Conservation (phyloP, 1,284 basidiomycete species). For the Microbotryum violaceum region DNA sequence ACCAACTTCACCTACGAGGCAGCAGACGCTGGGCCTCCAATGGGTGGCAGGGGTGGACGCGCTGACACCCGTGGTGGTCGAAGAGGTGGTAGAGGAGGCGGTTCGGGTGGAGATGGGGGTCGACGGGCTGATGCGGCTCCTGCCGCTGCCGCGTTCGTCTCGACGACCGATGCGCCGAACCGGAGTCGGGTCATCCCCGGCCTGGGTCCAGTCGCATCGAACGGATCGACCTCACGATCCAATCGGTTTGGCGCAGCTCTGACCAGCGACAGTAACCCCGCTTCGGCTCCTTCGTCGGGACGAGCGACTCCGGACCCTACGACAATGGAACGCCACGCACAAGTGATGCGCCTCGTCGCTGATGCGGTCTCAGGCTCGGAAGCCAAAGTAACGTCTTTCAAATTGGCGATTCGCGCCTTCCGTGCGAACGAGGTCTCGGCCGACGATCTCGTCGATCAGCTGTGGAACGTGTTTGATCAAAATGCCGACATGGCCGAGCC, state of each 20-base stretch:
- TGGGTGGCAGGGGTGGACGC: slow-evolving; percentile 16
- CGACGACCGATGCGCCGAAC: slow-evolving; percentile 35
- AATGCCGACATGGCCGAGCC: slow-evolving; percentile 67
- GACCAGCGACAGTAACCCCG: slow-evolving; percentile 1
- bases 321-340: slow-evolving; percentile 46
- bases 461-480: slow-evolving; percentile 74
- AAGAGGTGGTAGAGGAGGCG: slow-evolving; percentile 37
- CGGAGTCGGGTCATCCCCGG: slow-evolving; percentile 41
- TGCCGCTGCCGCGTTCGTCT: slow-evolving; percentile 2
- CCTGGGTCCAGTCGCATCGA: slow-evolving; percentile 41
- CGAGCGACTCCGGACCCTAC: background rate
- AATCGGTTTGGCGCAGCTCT: background rate
- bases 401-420: slow-evolving; percentile 67
- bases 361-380: slow-evolving; percentile 61
- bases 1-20: slow-evolving; percentile 73
- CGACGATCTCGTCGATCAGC: slow-evolving; percentile 74
- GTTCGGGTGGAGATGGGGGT: slow-evolving; percentile 28
- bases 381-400: slow-evolving; percentile 66
- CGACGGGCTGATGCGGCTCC: slow-evolving; percentile 32
- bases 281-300: slow-evolving; percentile 8
- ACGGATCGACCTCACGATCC: slow-evolving; percentile 14
- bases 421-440: slow-evolving; percentile 69
- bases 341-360: slow-evolving; percentile 61
- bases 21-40: slow-evolving; percentile 37
- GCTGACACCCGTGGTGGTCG: slow-evolving; percentile 2